These are phyloP conservation scores for Pezicula neosporulosa DNA, from an alignment of 2,329 filamentous ascomycete genomes.

Conservation along the genomic window DNA sequence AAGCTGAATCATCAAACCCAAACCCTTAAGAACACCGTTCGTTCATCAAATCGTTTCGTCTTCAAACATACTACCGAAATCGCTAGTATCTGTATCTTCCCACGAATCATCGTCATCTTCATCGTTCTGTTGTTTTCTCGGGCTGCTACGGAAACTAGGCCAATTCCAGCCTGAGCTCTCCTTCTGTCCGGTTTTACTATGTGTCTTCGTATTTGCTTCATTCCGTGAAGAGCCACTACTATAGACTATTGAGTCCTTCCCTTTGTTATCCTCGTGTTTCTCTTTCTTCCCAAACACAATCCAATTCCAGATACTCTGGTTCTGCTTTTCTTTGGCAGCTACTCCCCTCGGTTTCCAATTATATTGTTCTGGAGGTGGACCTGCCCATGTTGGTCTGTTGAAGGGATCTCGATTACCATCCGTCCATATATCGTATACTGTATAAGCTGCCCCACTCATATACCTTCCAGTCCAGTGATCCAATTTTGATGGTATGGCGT, in stretches of 20 bases:
- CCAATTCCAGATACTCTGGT: not conserved
- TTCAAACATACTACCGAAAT: constrained; percentile 1
- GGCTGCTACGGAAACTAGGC: not conserved
- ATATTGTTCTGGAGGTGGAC: not conserved
- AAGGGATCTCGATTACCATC: not conserved
- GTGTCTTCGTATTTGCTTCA: too few species aligned
- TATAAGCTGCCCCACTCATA: constrained; percentile 5
- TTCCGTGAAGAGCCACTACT: too few species aligned
- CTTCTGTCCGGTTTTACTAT: too few species aligned
- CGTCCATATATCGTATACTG: not conserved
- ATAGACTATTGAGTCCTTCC: too few species aligned
- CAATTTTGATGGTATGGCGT: constrained; percentile 56
- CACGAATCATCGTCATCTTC: not conserved
- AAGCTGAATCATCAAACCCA: not conserved
- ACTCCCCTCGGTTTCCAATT: too few species aligned
- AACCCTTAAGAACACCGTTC: not conserved
- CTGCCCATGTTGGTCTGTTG: not conserved
- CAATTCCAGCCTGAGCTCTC: not conserved
- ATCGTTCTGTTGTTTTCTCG: not conserved
- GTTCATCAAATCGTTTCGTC: constrained; percentile 4
- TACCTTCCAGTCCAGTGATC: constrained; percentile 49
- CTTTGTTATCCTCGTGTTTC: not conserved
- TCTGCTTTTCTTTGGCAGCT: not conserved
- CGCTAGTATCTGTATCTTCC: not conserved
- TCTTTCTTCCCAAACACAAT: not conserved